Percentiles rank a stretch among this genome's conserved stretches.
phyloP scores from a whole-genome alignment of 306 rosid species.

The Sicyos edulis region DNA sequence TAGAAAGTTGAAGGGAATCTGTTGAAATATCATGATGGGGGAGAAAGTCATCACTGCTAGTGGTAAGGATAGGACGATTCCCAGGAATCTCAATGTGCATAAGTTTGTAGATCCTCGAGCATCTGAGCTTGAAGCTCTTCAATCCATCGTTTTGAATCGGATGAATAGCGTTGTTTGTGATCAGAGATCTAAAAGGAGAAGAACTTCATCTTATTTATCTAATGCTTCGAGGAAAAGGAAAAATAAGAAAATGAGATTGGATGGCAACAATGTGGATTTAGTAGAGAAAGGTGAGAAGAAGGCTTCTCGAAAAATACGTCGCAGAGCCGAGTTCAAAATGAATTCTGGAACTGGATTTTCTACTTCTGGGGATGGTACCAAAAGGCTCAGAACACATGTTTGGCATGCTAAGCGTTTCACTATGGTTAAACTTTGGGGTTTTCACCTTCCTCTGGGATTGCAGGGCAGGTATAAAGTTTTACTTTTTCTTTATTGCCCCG shows the following conservation, averaged over 20 bases:
- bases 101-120: conserved; percentile 60
- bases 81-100: conserved; percentile 55
- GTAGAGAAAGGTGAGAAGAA: conserved; percentile 31
- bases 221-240: conserved; percentile 35
- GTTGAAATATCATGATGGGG: conserved; percentile 9
- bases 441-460: conserved; percentile 63
- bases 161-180: conserved; percentile 47
- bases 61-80: conserved; percentile 24
- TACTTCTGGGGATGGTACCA: conserved; percentile 65
- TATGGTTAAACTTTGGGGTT: conserved; percentile 84
- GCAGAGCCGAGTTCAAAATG: conserved; percentile 52
- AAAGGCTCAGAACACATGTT: conserved; percentile 81
- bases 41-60: conserved; percentile 1
- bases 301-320: conserved; percentile 53
- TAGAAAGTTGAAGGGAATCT: neutral
- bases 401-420: conserved; percentile 87
- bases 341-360: conserved; percentile 58
- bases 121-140: conserved; percentile 56
- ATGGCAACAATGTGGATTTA: conserved; percentile 19
- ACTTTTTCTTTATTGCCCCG: neutral
- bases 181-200: conserved; percentile 67
- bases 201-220: conserved; percentile 54
- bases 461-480: conserved; percentile 58
- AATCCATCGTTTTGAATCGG: conserved; percentile 37
- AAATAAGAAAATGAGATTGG: conserved; percentile 35